These are phyloP conservation scores for Fusarium concolor DNA, from an alignment of 2,329 filamentous ascomycete species.

Conservation along the genomic window DNA sequence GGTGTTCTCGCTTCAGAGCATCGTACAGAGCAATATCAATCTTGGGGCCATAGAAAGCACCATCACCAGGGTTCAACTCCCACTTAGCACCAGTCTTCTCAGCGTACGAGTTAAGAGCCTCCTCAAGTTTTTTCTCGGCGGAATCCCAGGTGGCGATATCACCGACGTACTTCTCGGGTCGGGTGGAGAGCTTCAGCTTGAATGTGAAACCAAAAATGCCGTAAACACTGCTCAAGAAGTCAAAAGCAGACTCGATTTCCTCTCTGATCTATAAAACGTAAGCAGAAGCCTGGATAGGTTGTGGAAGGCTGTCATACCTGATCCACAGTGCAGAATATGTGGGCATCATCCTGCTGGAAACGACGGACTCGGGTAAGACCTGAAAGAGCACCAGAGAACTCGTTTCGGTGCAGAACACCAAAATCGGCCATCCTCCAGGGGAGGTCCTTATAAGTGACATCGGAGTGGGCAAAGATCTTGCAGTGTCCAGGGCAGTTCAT, in stretches of 20 bases:
- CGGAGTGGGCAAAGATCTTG: constrained; percentile 84
- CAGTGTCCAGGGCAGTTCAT: constrained; percentile 99
- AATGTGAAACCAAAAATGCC: constrained; percentile 77
- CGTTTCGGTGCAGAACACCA: constrained; percentile 93
- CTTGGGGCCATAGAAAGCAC: constrained; percentile 98
- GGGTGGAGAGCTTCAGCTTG: constrained; percentile 93
- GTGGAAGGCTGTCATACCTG: constrained; percentile 46
- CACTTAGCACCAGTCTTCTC: constrained; percentile 72
- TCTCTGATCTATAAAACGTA: constrained; percentile 50
- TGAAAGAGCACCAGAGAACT: constrained; percentile 89
- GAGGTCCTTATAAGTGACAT: constrained; percentile 85
- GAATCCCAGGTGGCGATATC: constrained; percentile 88
- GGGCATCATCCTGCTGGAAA: constrained; percentile 96
- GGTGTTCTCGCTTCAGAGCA: constrained; percentile 76
- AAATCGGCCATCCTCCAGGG: constrained; percentile 96
- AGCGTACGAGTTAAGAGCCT: constrained; percentile 83
- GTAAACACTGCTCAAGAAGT: constrained; percentile 81
- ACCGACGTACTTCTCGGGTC: constrained; percentile 88
- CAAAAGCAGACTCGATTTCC: constrained; percentile 81
- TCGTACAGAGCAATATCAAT: constrained; percentile 97
- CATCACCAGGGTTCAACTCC: constrained; percentile 94
- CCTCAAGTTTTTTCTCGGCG: constrained; percentile 83
- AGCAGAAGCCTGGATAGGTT: background rate
- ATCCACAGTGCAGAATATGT: constrained; percentile 82
- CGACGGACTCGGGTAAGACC: constrained; percentile 92